Conservation (phyloP, 805 yeast genomes). For the Blastobotrys muscicola region DNA sequence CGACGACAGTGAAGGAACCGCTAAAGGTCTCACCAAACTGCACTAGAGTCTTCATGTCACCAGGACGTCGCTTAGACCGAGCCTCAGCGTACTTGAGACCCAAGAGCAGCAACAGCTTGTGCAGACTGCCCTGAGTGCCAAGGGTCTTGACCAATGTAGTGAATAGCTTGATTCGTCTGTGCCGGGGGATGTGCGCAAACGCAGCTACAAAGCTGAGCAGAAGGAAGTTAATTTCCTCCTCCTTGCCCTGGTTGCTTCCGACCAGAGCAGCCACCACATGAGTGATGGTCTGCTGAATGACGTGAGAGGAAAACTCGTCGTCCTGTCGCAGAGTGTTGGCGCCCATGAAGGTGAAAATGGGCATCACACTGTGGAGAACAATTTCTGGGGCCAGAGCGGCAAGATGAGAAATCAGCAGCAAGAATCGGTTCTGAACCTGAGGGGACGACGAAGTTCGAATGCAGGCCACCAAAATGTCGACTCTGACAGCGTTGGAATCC, state of each 20-base stretch:
- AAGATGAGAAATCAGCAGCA: conserved; percentile 76
- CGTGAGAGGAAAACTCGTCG: conserved; percentile 88
- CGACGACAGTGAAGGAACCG: conserved; percentile 55
- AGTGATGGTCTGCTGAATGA: conserved; percentile 82
- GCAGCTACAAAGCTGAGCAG: conserved; percentile 89
- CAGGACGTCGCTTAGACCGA: conserved; percentile 43
- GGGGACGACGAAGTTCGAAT: conserved; percentile 86
- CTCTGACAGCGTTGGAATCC: conserved; percentile 64
- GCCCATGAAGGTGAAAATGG: conserved; percentile 99
- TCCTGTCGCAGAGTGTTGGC: conserved; percentile 95
- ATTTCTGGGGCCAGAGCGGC: conserved; percentile 87
- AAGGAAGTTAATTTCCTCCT: conserved; percentile 70
- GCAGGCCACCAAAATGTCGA: conserved; percentile 84
- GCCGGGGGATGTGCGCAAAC: conserved; percentile 91
- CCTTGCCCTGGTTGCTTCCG: conserved; percentile 32
- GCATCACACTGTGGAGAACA: conserved; percentile 94
- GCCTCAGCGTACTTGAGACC: conserved; percentile 66
- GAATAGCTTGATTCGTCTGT: conserved; percentile 81
- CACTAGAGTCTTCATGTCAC: conserved; percentile 56
- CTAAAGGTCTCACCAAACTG: conserved; percentile 68
- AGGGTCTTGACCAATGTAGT: conserved; percentile 71
- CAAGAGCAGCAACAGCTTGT: conserved; percentile 63
- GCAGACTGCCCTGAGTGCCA: conserved; percentile 57
- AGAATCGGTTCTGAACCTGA: conserved; percentile 83
- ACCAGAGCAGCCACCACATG: conserved; percentile 88